A percentile compares a stretch with the other conserved stretches of the same genome.
phyloP scores from a whole-genome alignment of 169 alveolate species.

The Toxoplasma gondii region DNA sequence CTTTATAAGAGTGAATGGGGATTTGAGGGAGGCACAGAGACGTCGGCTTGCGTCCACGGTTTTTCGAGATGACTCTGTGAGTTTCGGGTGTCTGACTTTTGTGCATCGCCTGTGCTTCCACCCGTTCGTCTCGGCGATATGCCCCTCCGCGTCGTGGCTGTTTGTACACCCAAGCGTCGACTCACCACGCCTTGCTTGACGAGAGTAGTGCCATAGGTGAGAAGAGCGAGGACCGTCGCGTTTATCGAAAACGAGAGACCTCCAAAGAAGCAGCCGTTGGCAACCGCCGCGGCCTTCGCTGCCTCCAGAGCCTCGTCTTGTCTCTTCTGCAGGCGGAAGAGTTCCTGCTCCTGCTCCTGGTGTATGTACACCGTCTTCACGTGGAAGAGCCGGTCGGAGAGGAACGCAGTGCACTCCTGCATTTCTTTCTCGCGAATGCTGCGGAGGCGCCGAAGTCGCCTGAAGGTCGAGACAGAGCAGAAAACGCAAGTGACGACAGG shows the following conservation, averaged over 20 bases:
- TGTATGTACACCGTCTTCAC: conserved; percentile 46
- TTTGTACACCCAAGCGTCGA: too few relatives aligned
- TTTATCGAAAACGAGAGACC: conserved; percentile 28
- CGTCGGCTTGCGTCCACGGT: too few relatives aligned
- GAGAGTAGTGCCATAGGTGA: conserved; percentile 40
- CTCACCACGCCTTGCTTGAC: conserved; percentile 36
- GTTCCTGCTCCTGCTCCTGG: conserved; percentile 63
- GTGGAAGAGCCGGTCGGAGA: conserved; percentile 36
- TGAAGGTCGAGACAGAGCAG: neutral
- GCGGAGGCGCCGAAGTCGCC: conserved; percentile 46
- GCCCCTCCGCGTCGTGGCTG: too few relatives aligned
- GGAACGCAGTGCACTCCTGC: conserved; percentile 22
- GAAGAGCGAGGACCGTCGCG: conserved; percentile 42
- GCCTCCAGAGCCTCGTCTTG: conserved; percentile 29
- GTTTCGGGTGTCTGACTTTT: too few relatives aligned
- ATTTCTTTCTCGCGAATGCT: conserved; percentile 8
- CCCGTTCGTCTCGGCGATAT: too few relatives aligned
- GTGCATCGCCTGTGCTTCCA: too few relatives aligned
- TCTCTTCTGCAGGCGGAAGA: neutral
- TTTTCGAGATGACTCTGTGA: too few relatives aligned
- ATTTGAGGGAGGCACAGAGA: too few relatives aligned
- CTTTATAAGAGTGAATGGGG: too few relatives aligned
- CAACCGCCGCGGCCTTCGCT: conserved; percentile 17
- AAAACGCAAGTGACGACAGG: neutral
- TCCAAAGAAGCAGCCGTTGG: conserved; percentile 51